Conservation (phyloP, 2,329 filamentous ascomycete species). For the Pseudopyricularia cyperi region DNA sequence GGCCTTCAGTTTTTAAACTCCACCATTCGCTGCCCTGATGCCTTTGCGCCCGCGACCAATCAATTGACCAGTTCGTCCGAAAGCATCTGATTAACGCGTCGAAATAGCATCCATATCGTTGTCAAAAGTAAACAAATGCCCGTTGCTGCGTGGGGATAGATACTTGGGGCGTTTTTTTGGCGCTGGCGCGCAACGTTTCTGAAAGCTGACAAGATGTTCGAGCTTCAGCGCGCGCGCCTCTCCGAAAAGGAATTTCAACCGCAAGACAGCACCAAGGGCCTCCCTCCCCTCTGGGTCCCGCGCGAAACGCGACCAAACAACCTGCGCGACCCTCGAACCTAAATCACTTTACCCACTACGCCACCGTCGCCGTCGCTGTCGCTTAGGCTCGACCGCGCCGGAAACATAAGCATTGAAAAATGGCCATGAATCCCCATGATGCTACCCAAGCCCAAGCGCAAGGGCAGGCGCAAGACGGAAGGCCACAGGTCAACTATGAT, state of each 20-base stretch:
- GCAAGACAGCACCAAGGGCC: neutral
- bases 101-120: neutral
- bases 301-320: neutral
- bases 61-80: conserved; percentile 8
- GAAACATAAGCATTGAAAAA: conserved; percentile 8
- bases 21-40: conserved; percentile 15
- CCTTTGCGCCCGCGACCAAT: conserved; percentile 13
- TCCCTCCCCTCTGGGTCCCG: neutral
- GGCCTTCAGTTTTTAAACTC: conserved; percentile 11
- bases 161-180: neutral
- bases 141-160: neutral
- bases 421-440: conserved; percentile 39
- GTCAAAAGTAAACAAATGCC: conserved; percentile 3
- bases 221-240: neutral
- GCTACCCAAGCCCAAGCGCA: conserved; percentile 41
- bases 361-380: neutral
- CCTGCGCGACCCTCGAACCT: neutral
- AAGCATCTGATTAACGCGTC: neutral
- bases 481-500: conserved; percentile 48
- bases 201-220: neutral
- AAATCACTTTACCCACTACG: neutral
- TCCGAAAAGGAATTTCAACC: neutral
- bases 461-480: conserved; percentile 37
- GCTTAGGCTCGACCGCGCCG: neutral
- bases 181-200: neutral